Base-by-base conservation (phyloP, 768 basidiomycete species). In the Strobilomyces echinocephalus region DNA sequence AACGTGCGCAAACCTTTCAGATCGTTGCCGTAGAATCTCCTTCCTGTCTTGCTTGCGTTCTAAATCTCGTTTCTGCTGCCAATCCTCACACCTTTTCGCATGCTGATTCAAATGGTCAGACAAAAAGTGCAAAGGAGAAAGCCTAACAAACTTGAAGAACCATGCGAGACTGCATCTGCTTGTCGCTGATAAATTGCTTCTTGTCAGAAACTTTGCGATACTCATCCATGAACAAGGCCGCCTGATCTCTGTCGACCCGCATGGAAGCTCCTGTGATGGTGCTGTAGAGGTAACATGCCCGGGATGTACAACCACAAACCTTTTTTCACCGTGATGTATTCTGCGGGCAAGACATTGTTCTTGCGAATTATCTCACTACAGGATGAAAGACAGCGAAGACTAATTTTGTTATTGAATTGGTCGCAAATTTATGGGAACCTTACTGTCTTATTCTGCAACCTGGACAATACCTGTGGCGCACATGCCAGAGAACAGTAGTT, bases 391-490 rank as follows among this genome's bases (percentile, higher is more conserved):
- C 21, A 24, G 6, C 41, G 41, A 43, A 43, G 41, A 5, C 41
- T 43, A 26, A 26, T 24, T 14, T 26, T 28, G 24, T 18, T 11
- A 5, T 9, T 28, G 6, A 43, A 43, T 8, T 9, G 8, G 26
- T n/a, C 24, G 14, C 5, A 14, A 26, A 15, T 6, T 15, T 7
- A 47, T 11, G 31, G 9, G 11, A 21, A 31, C 34, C 38, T 20
- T 49, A 49, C 54, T n/a, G 14, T 31, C 20, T 35, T 15, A 28
- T 6, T 46, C 26, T 36, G 20, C 47, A 57, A 15, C 20, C 38
- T 4, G 40, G 39, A n/a, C 61, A 61, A 39, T 54, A 62, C 38
- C 56, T 58, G 33, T 46, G 60, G n/a, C 54, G 58, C 7, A 60
- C 28, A 0, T 20, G 34, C 52, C 60, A 60, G 26, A 53, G 15